A percentile compares a stretch with the other conserved stretches of the same genome.
These are phyloP conservation scores for Novymonas esmeraldas DNA, from an alignment of 208 protist species.

Conservation along the genomic window DNA sequence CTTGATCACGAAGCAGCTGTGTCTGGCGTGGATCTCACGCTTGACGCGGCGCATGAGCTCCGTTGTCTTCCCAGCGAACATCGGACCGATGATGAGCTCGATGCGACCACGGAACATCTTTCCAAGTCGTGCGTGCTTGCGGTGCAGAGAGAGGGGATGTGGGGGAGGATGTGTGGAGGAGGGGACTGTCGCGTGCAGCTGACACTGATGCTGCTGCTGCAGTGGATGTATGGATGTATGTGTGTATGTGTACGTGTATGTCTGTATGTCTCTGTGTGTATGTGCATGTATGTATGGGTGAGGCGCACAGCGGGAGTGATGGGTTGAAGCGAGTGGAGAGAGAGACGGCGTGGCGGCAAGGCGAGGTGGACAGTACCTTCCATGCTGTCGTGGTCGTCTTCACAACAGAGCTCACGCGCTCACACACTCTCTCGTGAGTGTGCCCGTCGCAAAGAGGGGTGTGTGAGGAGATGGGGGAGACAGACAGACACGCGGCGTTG, in stretches of 20 bases:
- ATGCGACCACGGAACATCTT: constrained; percentile 45
- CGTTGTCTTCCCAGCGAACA: constrained; percentile 96
- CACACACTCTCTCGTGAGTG: no score
- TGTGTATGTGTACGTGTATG: neutral
- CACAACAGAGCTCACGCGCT: no score
- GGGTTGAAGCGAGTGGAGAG: no score
- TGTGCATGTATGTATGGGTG: neutral
- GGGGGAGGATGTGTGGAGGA: neutral
- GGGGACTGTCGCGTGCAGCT: neutral
- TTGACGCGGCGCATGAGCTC: constrained; percentile 93
- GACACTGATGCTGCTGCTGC: no score
- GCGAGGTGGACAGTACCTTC: no score
- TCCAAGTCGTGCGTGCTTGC: neutral
- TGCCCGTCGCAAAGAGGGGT: no score
- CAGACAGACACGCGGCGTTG: no score
- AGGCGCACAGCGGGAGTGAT: no score
- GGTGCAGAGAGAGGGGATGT: neutral
- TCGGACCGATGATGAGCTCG: constrained; percentile 95
- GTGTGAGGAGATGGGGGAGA: no score
- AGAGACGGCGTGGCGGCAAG: no score
- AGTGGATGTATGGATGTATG: neutral
- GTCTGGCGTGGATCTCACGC: constrained; percentile 76
- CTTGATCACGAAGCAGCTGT: constrained; percentile 92
- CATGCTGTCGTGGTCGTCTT: no score
- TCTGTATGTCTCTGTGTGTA: neutral